These are phyloP conservation scores for Arabidopsis suecica DNA, from an alignment of 345 rosid species.

Conservation along the genomic window DNA sequence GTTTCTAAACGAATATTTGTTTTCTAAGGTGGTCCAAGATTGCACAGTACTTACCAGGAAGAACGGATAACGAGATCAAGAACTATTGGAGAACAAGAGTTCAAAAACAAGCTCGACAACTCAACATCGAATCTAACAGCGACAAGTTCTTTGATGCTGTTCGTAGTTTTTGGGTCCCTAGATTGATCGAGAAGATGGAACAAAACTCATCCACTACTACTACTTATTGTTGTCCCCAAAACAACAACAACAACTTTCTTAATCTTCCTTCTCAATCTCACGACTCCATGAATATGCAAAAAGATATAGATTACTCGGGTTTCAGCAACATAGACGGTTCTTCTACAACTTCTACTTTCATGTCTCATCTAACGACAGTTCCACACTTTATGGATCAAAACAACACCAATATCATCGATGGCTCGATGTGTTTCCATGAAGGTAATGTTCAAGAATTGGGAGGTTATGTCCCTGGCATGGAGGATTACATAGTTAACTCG, in stretches of 20 bases:
- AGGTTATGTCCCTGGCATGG: slow-evolving; percentile 45
- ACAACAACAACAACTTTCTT: slow-evolving; percentile 34
- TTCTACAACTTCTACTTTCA: slow-evolving; percentile 31
- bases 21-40: slow-evolving; percentile 83
- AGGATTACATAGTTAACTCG: slow-evolving; percentile 45
- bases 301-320: slow-evolving; percentile 6
- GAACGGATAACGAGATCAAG: slow-evolving; percentile 95
- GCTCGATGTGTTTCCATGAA: slow-evolving; percentile 32
- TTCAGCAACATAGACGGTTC: slow-evolving; percentile 39
- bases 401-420: slow-evolving; percentile 30
- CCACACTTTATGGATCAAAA: slow-evolving; percentile 47
- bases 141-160: slow-evolving; percentile 69
- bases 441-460: slow-evolving; percentile 40
- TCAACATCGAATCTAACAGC: slow-evolving; percentile 80
- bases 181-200: slow-evolving; percentile 73
- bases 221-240: slow-evolving; percentile 30
- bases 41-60: slow-evolving; percentile 88
- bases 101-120: slow-evolving; percentile 85
- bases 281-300: slow-evolving; percentile 23
- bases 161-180: slow-evolving; percentile 73
- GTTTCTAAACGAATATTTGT: background rate
- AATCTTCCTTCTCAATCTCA: slow-evolving; percentile 30
- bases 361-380: slow-evolving; percentile 46
- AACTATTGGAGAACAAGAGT: slow-evolving; percentile 98
- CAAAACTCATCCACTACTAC: slow-evolving; percentile 45